Evolutionary conservation across 1,284 basidiomycete species (phyloP).

Genomic region (Ustilago curta): DNA sequence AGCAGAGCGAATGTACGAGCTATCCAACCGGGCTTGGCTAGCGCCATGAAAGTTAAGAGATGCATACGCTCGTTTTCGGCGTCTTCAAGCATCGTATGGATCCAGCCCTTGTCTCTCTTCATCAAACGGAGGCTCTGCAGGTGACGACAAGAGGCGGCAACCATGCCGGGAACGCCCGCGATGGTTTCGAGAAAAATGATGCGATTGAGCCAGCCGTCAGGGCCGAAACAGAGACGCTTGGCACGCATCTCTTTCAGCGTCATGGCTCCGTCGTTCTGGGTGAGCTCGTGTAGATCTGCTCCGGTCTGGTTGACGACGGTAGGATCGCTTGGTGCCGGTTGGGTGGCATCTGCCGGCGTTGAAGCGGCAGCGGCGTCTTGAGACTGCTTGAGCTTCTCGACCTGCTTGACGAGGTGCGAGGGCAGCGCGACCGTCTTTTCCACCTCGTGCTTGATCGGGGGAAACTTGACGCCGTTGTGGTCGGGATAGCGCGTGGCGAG

Average conservation of each 20-base stretch:
- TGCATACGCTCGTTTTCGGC: conserved; percentile 64
- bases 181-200: conserved; percentile 73
- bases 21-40: conserved; percentile 48
- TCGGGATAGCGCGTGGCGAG: conserved; percentile 59
- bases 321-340: not conserved
- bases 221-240: conserved; percentile 55
- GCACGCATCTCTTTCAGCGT: conserved; percentile 56
- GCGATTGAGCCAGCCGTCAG: conserved; percentile 57
- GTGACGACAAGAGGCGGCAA: conserved; percentile 86
- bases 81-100: conserved; percentile 61
- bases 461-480: conserved; percentile 48
- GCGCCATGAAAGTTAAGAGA: conserved; percentile 49
- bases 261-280: conserved; percentile 32
- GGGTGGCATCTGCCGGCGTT: not conserved
- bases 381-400: conserved; percentile 27
- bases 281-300: conserved; percentile 13
- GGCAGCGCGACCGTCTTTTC: conserved; percentile 44
- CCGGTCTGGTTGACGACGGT: conserved; percentile 27
- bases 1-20: conserved; percentile 57
- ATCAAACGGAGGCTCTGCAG: conserved; percentile 60
- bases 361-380: not conserved
- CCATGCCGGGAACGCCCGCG: conserved; percentile 88
- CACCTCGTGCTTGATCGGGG: conserved; percentile 41
- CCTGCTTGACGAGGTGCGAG: conserved; percentile 25
- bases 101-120: conserved; percentile 61